Evolutionary conservation across 2,329 filamentous ascomycete genomes (phyloP), one percentile per base, ranked within the genome.

Genomic region (Colletotrichum tofieldiae): DNA sequence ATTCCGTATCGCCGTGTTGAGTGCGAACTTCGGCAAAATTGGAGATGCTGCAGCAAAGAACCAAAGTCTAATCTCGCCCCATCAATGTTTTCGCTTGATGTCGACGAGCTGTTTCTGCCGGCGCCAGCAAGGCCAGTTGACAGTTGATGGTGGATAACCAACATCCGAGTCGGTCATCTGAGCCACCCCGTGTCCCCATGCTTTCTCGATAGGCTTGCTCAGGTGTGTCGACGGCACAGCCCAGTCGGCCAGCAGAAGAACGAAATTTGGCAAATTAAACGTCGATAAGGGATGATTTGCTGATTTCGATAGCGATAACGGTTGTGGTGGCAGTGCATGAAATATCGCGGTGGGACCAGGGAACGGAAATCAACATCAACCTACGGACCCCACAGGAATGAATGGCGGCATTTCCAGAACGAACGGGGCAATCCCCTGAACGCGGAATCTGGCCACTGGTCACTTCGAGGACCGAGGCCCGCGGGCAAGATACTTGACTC

Each of bases 291-390:
- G 69, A 29, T 67, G 65, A 72, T 68, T 67, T 59, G 43, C 23
- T 72, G 51, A 32, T n/a, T 49, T 52, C 26, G 39, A 58, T 45
- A 39, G n/a, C 54, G 37, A 49, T 64, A 60, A 29, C 69, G 37
- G 58, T 29, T n/a, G 54, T 69, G 58, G 69, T 59, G 59, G 69
- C 69, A 72, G 69, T 72, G 69, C 69, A 69, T 65, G 37, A 64
- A 59, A 41, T 64, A 59, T 69, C 52, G 49, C 35, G 65, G 69
- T 60, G 69, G 39, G 69, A 43, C 41, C 59, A 69, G 65, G 69
- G 69, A 60, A 39, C 59, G 65, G 65, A 69, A 55, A 64, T 72
- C 56, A 67, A 41, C 39, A 49, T 16, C 54, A 26, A 39, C 11
- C n/a, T n/a, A 11, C 54, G 23, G n/a, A 26, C 51, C 23, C 45